Conservation (phyloP, 345 rosid genomes). For the Brassica carinata region DNA sequence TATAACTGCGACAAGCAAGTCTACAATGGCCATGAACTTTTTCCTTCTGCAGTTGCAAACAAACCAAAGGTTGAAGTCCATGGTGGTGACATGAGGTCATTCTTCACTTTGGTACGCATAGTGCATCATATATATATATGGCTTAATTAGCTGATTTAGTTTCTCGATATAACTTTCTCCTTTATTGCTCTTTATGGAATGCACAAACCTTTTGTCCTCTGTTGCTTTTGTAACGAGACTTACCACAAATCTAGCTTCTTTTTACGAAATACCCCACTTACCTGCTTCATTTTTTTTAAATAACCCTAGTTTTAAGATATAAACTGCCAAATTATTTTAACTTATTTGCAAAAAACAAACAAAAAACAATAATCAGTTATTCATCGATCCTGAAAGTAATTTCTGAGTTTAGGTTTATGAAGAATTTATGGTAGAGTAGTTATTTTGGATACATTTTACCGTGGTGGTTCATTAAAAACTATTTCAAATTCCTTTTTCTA, state of each 20-base stretch:
- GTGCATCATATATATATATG: not conserved
- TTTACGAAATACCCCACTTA: not conserved
- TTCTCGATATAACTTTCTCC: not conserved
- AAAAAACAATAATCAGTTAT: not conserved
- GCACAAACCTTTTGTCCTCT: not conserved
- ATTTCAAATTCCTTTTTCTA: not conserved
- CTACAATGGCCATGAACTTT: slow-evolving; percentile 84
- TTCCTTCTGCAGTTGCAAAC: slow-evolving; percentile 64
- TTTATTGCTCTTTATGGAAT: not conserved
- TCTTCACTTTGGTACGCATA: slow-evolving; percentile 89
- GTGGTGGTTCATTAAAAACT: not conserved
- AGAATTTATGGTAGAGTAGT: not conserved
- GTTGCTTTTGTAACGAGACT: not conserved
- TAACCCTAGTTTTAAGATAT: not conserved
- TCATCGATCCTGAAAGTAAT: not conserved
- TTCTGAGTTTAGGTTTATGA: not conserved
- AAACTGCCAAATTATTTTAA: not conserved
- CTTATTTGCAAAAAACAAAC: not conserved
- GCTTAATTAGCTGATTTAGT: not conserved
- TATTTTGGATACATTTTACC: not conserved
- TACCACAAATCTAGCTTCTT: not conserved
- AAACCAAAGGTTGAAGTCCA: slow-evolving; percentile 90
- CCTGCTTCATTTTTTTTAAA: not conserved
- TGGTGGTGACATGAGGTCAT: slow-evolving; percentile 88
- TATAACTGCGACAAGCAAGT: slow-evolving; percentile 75